Evolutionary conservation across 2,329 filamentous ascomycete genomes (phyloP).

Genomic region (Camptophora hylomeconis): DNA sequence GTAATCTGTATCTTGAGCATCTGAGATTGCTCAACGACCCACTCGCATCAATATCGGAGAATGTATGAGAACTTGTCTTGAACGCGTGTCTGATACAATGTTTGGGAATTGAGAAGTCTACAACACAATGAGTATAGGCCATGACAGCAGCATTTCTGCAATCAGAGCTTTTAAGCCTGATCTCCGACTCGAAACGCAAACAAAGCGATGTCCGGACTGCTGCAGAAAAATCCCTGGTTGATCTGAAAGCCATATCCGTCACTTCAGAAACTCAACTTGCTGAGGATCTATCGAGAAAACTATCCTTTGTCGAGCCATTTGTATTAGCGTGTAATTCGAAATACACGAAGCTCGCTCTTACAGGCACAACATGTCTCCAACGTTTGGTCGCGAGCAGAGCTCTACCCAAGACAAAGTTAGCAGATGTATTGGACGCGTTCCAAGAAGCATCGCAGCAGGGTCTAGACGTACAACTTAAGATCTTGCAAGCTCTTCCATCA

Average conservation of each 20-base stretch:
- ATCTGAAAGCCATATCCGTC: constrained; percentile 63
- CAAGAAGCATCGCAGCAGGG: constrained; percentile 63
- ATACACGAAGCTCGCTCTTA: constrained; percentile 79
- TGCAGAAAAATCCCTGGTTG: constrained; percentile 83
- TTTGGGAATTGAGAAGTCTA: too few species aligned
- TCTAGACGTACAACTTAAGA: constrained; percentile 88
- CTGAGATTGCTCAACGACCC: too few species aligned
- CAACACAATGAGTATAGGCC: too few species aligned
- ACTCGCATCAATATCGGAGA: too few species aligned
- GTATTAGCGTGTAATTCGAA: constrained; percentile 82
- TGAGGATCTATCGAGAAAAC: constrained; percentile 65
- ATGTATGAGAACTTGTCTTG: too few species aligned
- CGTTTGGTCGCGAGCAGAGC: constrained; percentile 72
- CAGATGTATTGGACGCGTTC: constrained; percentile 77
- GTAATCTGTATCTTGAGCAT: too few species aligned
- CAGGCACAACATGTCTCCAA: constrained; percentile 79
- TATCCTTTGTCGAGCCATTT: constrained; percentile 84
- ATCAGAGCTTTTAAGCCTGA: constrained; percentile 76
- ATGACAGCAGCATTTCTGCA: constrained; percentile 48
- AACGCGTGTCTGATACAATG: too few species aligned
- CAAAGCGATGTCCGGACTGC: constrained; percentile 79
- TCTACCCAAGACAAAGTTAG: constrained; percentile 64
- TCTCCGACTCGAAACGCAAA: constrained; percentile 92
- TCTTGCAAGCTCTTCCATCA: constrained; percentile 80
- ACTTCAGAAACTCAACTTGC: constrained; percentile 65